Conservation (phyloP, 192 early-diverging fungal genomes). For the Podila epicladia region DNA sequence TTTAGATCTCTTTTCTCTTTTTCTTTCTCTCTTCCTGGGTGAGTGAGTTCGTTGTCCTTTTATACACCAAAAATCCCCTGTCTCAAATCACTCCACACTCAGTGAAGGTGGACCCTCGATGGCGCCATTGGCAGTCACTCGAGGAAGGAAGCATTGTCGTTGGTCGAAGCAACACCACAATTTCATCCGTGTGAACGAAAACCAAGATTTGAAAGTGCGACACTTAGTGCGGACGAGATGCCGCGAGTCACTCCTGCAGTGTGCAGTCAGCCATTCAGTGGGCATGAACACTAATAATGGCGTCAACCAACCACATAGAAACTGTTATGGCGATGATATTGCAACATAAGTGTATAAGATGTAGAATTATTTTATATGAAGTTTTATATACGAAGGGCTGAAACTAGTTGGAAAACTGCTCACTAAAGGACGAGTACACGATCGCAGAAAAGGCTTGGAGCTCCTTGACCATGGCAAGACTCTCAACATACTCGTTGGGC, state of each 20-base stretch:
- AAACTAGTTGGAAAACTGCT: constrained; percentile 16
- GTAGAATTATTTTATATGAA: background rate
- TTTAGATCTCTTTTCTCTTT: background rate
- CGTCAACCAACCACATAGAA: no score
- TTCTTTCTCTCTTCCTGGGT: background rate
- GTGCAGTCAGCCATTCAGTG: no score
- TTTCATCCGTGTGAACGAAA: no score
- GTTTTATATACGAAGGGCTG: background rate
- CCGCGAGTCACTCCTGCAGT: no score
- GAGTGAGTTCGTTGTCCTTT: background rate
- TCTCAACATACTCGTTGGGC: constrained; percentile 78
- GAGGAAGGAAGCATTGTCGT: background rate
- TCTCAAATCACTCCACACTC: background rate
- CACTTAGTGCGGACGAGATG: no score
- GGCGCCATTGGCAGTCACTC: constrained; percentile 11
- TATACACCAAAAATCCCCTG: no score
- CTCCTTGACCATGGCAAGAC: constrained; percentile 74
- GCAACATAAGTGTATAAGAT: background rate
- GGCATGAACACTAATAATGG: no score
- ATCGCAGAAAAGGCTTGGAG: constrained; percentile 81
- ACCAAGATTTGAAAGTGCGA: no score
- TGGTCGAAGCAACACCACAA: background rate
- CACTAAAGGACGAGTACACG: constrained; percentile 75
- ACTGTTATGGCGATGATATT: background rate
- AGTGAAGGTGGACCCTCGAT: background rate